Conservation (phyloP, 176 grass and related monocot genomes). For the Phoenix dactylifera region DNA sequence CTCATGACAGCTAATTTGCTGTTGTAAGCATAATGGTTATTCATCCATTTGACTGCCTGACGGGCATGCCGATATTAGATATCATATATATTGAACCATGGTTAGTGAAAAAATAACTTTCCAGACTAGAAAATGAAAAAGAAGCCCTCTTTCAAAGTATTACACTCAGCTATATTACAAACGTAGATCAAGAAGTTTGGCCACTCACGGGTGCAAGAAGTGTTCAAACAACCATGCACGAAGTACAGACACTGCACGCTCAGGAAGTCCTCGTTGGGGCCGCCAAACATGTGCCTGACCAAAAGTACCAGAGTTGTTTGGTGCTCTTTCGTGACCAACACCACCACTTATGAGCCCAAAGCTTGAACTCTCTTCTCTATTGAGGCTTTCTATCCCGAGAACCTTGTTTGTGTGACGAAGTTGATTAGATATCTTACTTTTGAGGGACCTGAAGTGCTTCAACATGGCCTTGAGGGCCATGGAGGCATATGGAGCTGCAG, state of each 20-base stretch:
- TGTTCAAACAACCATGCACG: constrained; percentile 83
- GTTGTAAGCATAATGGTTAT: no score
- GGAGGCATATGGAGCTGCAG: constrained; percentile 55
- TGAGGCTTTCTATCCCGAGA: constrained; percentile 28
- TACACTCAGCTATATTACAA: no score
- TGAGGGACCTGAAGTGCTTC: constrained; percentile 77
- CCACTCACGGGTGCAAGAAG: constrained; percentile 29
- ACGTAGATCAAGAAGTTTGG: no score
- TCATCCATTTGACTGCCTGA: no score
- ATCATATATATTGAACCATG: no score
- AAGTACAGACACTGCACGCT: constrained; percentile 77
- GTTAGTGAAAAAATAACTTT: no score
- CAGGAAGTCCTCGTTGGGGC: constrained; percentile 65
- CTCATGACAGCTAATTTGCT: no score
- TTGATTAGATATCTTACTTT: constrained; percentile 58
- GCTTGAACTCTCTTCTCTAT: constrained; percentile 45
- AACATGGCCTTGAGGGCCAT: constrained; percentile 69
- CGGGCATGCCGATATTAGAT: no score
- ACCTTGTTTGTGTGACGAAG: constrained; percentile 44
- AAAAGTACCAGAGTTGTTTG: constrained; percentile 5
- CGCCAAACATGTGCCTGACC: constrained; percentile 83
- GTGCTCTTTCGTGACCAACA: constrained; percentile 30
- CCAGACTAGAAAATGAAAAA: no score
- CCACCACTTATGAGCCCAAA: constrained; percentile 44
- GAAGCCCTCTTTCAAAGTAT: no score